Percentiles rank a stretch among this genome's conserved stretches.
Evolutionary conservation across 257 asterid species (phyloP).

Genomic region (Buddleja alternifolia): DNA sequence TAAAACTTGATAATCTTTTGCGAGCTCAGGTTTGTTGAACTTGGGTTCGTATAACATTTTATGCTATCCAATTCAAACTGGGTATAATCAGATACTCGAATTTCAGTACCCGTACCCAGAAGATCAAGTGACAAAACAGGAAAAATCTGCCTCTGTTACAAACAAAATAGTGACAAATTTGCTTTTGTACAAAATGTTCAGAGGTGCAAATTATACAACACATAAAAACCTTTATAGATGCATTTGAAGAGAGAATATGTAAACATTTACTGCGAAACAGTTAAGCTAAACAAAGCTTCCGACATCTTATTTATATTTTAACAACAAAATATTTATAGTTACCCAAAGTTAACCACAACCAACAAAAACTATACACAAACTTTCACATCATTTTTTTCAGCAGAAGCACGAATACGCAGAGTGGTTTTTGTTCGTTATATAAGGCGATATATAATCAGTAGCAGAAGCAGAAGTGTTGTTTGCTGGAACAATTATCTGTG

Average conservation of each 20-base stretch:
- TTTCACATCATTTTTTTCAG: constrained; percentile 6
- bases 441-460: constrained; percentile 35
- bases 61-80: too few relatives aligned
- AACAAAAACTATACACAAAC: neutral
- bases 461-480: constrained; percentile 33
- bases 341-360: neutral
- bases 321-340: constrained; percentile 19
- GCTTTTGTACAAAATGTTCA: too few relatives aligned
- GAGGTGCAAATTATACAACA: too few relatives aligned
- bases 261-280: neutral
- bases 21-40: too few relatives aligned
- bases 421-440: constrained; percentile 46
- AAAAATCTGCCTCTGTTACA: too few relatives aligned
- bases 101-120: too few relatives aligned
- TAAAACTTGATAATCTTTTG: too few relatives aligned
- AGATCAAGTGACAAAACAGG: too few relatives aligned
- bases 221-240: neutral
- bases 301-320: constrained; percentile 15
- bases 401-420: constrained; percentile 64
- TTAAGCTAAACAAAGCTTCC: neutral
- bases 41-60: too few relatives aligned
- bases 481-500: constrained; percentile 45
- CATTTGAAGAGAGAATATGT: neutral
- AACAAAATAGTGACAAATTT: too few relatives aligned
- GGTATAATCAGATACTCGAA: too few relatives aligned